Base-by-base conservation (phyloP, 768 basidiomycete species). In the Mycena belliarum region DNA sequence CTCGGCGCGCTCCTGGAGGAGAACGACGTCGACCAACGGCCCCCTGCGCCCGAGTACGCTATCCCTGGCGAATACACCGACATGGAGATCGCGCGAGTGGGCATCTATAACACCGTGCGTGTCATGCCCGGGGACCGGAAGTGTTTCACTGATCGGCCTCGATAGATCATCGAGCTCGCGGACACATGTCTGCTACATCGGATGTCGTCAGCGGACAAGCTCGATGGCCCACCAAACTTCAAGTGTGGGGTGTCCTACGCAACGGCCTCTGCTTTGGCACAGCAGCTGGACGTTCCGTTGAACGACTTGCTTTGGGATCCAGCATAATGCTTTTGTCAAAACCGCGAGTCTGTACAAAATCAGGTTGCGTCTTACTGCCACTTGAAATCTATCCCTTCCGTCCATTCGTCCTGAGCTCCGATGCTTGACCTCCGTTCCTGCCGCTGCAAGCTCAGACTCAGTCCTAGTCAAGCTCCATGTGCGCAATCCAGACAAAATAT, bases 1-100 rank as follows among this genome's bases (percentile, higher is more conserved):
- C 78, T 95, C 2, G 92, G 90, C 2, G 81, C 85, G 0, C 71
- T 97, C 2, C 64, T 93, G 14, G 87, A 91, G 64, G 92, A 91
- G 66, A 83, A 91, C 62, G 87, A 84, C 61, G 72, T 69, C 0
- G 83, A 89, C 21, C 68, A 68, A 2, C 75, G 84, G 10, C 66
- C 73, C 3, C 69, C 76, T 6, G 77, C 72, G 0, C 77, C 75
- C 1, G 76, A 84, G 52, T 84, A 82, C 49, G 75, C 65, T 5
- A 71, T 84, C 35, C 81, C 86, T 1, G 89, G 89, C 4, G 89
- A 91, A 63, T 80, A 87, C 38, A 88, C 88, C 0, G 90, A 92
- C 66, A 84, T 84, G 79, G 91, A 92, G 64, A 78, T 84, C 15
- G 73, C 80, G 16, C 76, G 88, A 28, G 79, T 87, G 7, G 82